These are phyloP conservation scores for Platanthera guangdongensis DNA, from an alignment of 106 monocot genomes.

Conservation along the genomic window DNA sequence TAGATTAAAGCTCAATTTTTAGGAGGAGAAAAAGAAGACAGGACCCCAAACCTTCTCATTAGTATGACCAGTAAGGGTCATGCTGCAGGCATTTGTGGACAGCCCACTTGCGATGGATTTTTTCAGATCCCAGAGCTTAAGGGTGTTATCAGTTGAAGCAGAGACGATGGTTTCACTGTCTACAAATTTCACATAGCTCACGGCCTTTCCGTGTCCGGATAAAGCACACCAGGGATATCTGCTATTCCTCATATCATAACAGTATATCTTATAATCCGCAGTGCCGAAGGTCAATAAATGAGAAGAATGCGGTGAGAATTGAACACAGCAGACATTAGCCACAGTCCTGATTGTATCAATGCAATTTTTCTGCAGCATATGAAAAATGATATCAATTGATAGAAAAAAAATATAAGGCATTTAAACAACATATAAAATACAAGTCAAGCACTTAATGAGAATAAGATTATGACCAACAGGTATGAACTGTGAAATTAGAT, in stretches of 20 bases:
- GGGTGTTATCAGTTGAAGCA: conserved; percentile 87
- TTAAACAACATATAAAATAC: neutral
- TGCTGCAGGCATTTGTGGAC: conserved; percentile 55
- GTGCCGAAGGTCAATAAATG: conserved; percentile 87
- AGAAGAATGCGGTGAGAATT: conserved; percentile 78
- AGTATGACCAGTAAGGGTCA: conserved; percentile 77
- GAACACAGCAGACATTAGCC: conserved; percentile 92
- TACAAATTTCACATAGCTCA: conserved; percentile 92
- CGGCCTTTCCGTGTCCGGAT: conserved; percentile 75
- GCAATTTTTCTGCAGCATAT: conserved; percentile 47
- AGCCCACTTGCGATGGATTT: conserved; percentile 46
- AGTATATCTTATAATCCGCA: conserved; percentile 80
- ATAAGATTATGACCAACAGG: neutral
- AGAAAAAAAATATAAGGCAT: neutral
- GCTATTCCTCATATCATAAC: conserved; percentile 80
- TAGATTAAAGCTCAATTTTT: neutral
- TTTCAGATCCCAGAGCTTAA: conserved; percentile 94
- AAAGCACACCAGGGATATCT: conserved; percentile 89
- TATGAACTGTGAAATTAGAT: neutral
- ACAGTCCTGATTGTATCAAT: conserved; percentile 56
- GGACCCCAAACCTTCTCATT: conserved; percentile 74
- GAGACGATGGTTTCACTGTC: conserved; percentile 69
- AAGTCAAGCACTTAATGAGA: neutral
- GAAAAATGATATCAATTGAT: neutral
- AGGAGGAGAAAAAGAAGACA: neutral